phyloP scores from a whole-genome alignment of 768 basidiomycete species.

The Coprinopsis marcescibilis region DNA sequence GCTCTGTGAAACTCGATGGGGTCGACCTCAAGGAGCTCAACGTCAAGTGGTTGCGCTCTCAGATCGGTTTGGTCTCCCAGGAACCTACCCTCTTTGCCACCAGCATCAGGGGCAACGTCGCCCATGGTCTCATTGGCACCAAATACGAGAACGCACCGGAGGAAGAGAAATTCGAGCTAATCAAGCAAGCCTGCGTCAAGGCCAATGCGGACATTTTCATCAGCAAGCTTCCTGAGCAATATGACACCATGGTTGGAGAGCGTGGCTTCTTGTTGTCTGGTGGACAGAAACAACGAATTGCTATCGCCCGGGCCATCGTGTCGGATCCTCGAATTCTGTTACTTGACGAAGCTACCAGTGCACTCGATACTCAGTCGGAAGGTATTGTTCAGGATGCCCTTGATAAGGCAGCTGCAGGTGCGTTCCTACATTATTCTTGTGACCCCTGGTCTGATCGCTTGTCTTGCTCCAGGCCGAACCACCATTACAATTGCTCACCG shows the following conservation, averaged over 20 bases:
- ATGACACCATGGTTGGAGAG: slow-evolving; percentile 79
- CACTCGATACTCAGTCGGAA: slow-evolving; percentile 72
- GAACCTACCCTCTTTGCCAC: slow-evolving; percentile 76
- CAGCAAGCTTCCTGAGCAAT: slow-evolving; percentile 60
- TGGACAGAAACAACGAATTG: slow-evolving; percentile 75
- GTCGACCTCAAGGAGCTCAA: slow-evolving; percentile 60
- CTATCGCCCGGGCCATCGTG: slow-evolving; percentile 76
- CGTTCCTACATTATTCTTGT: slow-evolving; percentile 20
- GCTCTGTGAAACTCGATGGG: slow-evolving; percentile 62
- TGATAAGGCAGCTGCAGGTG: slow-evolving; percentile 64
- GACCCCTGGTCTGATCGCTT: slow-evolving; percentile 36
- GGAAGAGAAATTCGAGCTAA: slow-evolving; percentile 59
- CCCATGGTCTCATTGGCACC: slow-evolving; percentile 68
- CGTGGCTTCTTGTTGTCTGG: slow-evolving; percentile 71
- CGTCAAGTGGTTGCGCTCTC: slow-evolving; percentile 68
- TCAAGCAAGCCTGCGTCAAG: slow-evolving; percentile 74
- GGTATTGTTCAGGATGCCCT: slow-evolving; percentile 79
- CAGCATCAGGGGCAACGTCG: slow-evolving; percentile 66
- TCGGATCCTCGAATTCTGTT: slow-evolving; percentile 73
- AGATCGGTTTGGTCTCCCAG: slow-evolving; percentile 76
- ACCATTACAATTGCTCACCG: slow-evolving; percentile 69
- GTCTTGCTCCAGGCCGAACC: slow-evolving; percentile 37
- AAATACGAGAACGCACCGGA: slow-evolving; percentile 51
- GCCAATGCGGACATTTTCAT: slow-evolving; percentile 80
- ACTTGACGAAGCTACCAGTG: slow-evolving; percentile 74